These are phyloP conservation scores for Colletotrichum godetiae DNA, from an alignment of 2,329 filamentous ascomycete species.

Conservation along the genomic window DNA sequence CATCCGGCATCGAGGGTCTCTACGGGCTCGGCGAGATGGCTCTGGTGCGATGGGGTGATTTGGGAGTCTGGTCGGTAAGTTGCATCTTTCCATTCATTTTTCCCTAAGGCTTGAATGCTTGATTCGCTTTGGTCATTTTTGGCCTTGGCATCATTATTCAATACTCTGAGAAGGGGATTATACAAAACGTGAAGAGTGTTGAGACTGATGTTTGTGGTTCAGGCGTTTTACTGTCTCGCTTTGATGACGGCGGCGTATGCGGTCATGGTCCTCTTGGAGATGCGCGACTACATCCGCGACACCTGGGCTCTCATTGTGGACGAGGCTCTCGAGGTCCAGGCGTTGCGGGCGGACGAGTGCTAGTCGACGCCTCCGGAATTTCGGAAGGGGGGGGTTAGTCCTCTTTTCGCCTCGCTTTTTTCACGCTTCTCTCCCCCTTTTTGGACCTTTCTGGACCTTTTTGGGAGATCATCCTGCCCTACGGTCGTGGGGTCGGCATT, in stretches of 20 bases:
- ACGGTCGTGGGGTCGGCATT: neutral
- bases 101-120: neutral
- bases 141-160: conserved; percentile 12
- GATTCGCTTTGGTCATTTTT: conserved; percentile 1
- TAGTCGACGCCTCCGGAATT: conserved; percentile 7
- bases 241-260: conserved; percentile 35
- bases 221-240: conserved; percentile 34
- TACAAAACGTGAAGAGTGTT: neutral
- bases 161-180: neutral
- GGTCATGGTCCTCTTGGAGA: conserved; percentile 30
- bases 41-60: conserved; percentile 32
- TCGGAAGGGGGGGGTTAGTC: neutral
- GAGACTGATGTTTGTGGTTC: conserved; percentile 17
- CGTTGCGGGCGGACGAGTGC: conserved; percentile 30
- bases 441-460: neutral
- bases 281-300: conserved; percentile 33
- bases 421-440: neutral
- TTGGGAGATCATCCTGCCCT: neutral
- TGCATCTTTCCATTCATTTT: conserved; percentile 5
- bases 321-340: conserved; percentile 34
- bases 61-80: conserved; percentile 32
- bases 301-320: conserved; percentile 33
- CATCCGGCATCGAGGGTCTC: conserved; percentile 25
- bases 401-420: neutral
- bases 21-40: conserved; percentile 30